Evolutionary conservation across 371 early-diverging fungal genomes (phyloP).

Genomic region (Umbelopsis sp.): DNA sequence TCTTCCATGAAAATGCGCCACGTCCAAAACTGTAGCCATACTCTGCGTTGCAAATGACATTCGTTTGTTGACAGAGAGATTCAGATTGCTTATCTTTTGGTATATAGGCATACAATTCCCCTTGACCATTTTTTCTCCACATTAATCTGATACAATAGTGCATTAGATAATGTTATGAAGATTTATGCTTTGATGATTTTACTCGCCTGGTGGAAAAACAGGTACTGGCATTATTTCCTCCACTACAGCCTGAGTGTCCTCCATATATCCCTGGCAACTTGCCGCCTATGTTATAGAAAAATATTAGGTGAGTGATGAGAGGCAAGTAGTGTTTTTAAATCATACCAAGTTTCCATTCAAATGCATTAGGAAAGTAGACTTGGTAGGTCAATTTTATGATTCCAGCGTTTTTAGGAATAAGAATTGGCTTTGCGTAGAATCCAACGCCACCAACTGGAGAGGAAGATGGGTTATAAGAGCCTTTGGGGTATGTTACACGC

Average conservation of each 20-base stretch:
- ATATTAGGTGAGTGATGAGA: background rate
- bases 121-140: conserved; percentile 45
- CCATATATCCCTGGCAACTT: conserved; percentile 47
- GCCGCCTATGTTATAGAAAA: conserved; percentile 24
- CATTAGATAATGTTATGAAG: background rate
- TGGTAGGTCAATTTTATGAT: background rate
- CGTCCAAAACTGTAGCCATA: conserved; percentile 57
- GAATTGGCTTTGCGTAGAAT: conserved; percentile 34
- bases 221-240: conserved; percentile 44
- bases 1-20: conserved; percentile 39
- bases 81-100: conserved; percentile 38
- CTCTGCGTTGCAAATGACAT: conserved; percentile 42
- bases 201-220: conserved; percentile 47
- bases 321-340: background rate
- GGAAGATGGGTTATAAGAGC: conserved; percentile 28
- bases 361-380: conserved; percentile 17
- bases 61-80: conserved; percentile 33
- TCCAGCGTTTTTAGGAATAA: conserved; percentile 22
- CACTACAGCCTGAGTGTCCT: conserved; percentile 39
- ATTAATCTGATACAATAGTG: conserved; percentile 35
- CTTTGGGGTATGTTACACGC: conserved; percentile 33
- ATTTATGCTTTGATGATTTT: background rate
- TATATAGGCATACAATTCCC: conserved; percentile 55
- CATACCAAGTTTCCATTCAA: conserved; percentile 35
- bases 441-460: conserved; percentile 34